phyloP scores from a whole-genome alignment of 2,329 filamentous ascomycete genomes.

The Xylaria arbuscula region DNA sequence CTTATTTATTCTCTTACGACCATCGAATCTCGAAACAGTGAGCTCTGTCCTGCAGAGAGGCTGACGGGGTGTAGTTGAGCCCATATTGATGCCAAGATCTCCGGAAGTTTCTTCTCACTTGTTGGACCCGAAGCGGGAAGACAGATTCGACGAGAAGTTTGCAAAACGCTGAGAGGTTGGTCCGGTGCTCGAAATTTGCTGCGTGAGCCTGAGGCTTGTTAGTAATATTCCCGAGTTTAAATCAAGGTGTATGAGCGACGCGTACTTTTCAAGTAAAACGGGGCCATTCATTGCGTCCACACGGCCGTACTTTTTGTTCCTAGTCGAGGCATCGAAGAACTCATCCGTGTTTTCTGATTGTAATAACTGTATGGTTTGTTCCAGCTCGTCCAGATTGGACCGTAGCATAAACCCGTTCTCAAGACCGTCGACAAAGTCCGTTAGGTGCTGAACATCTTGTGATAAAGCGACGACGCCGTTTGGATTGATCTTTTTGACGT shows the following conservation, averaged over 20 bases:
- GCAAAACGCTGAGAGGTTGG: conserved; percentile 73
- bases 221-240: conserved; percentile 34
- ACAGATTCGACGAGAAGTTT: conserved; percentile 79
- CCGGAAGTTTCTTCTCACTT: conserved; percentile 50
- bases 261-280: conserved; percentile 88
- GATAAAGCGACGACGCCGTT: conserved; percentile 84
- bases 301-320: conserved; percentile 93
- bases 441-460: conserved; percentile 84
- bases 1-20: conserved; percentile 19
- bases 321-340: conserved; percentile 90
- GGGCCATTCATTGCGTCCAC: conserved; percentile 93
- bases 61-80: neutral
- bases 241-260: conserved; percentile 22
- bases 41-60: neutral
- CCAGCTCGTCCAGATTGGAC: conserved; percentile 90
- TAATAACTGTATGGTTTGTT: conserved; percentile 92
- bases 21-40: neutral
- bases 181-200: conserved; percentile 67
- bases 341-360: conserved; percentile 92
- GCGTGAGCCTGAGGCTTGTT: conserved; percentile 66
- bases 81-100: no score
- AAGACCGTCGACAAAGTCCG: conserved; percentile 86
- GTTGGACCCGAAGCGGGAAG: conserved; percentile 74
- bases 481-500: conserved; percentile 87
- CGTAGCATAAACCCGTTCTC: conserved; percentile 86